These are phyloP conservation scores for Stipa capillata DNA, from an alignment of 176 grass and related monocot species.

Conservation along the genomic window DNA sequence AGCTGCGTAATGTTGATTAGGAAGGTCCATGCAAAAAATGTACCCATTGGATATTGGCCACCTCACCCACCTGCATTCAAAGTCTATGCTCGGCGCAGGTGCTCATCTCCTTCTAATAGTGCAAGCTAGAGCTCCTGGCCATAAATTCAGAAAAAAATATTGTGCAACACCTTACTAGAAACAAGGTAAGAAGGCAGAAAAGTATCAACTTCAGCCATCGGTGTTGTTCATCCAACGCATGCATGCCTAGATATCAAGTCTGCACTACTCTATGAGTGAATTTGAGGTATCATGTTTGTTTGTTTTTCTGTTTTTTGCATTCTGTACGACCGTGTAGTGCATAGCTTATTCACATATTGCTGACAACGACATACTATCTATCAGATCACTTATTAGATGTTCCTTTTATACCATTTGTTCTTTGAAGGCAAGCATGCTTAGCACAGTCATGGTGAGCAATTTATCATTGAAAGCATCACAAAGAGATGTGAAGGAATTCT, in stretches of 20 bases:
- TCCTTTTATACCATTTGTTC: constrained; percentile 2
- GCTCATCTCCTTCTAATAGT: too few relatives aligned
- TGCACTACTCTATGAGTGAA: background rate
- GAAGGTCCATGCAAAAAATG: background rate
- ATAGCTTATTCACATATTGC: background rate
- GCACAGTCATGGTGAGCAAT: constrained; percentile 81
- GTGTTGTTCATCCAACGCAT: background rate
- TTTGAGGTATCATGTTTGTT: background rate
- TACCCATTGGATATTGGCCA: background rate
- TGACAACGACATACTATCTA: background rate
- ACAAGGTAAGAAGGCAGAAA: background rate
- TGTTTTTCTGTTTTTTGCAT: background rate
- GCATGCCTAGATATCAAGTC: too few relatives aligned
- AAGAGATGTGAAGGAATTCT: constrained; percentile 79
- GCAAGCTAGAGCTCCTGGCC: too few relatives aligned
- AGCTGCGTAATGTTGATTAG: background rate
- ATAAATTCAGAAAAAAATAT: too few relatives aligned
- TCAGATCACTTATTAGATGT: background rate
- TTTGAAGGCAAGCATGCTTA: constrained; percentile 48
- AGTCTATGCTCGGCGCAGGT: too few relatives aligned
- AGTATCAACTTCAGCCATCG: background rate
- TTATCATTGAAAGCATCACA: constrained; percentile 66
- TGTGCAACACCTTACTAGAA: background rate
- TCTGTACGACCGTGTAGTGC: background rate
- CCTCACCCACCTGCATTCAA: too few relatives aligned